Evolutionary conservation across 169 alveolate species (phyloP).

Genomic region (Perkinsus olseni): DNA sequence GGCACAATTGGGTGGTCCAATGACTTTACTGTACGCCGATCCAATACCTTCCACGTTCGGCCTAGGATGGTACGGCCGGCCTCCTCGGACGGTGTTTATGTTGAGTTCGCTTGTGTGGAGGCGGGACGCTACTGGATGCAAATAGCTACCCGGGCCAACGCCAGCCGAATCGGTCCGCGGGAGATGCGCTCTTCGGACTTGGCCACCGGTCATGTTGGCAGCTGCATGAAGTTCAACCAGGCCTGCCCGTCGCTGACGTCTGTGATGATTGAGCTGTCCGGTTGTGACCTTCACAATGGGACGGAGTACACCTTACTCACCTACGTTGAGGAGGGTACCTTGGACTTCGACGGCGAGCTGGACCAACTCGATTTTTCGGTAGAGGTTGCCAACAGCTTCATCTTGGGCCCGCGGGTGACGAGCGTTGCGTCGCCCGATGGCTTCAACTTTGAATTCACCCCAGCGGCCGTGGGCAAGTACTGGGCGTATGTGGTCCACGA

Average conservation of each 20-base stretch:
- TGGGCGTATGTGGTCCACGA: not conserved
- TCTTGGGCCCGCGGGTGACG: not conserved
- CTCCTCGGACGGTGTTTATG: not conserved
- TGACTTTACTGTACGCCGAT: not conserved
- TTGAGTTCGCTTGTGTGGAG: not conserved
- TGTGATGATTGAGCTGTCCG: not conserved
- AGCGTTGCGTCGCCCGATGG: not conserved
- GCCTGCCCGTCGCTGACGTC: not conserved
- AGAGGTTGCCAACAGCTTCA: not conserved
- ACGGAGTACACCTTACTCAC: not conserved
- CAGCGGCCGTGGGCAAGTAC: not conserved
- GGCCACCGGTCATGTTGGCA: not conserved
- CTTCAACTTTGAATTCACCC: not conserved
- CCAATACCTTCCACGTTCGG: not conserved
- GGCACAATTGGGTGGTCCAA: not conserved
- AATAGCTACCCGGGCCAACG: not conserved
- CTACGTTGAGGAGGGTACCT: slow-evolving; percentile 12
- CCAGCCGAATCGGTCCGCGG: not conserved
- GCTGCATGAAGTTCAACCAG: not conserved
- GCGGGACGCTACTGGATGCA: not conserved
- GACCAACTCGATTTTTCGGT: not conserved
- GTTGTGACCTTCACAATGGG: slow-evolving; percentile 1
- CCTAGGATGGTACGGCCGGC: not conserved
- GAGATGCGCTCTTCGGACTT: not conserved
- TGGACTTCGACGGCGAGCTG: slow-evolving; percentile 2